A percentile compares a stretch with the other conserved stretches of the same genome.
Conservation (phyloP, 202 grass and related monocot genomes). For the Panicum virgatum region DNA sequence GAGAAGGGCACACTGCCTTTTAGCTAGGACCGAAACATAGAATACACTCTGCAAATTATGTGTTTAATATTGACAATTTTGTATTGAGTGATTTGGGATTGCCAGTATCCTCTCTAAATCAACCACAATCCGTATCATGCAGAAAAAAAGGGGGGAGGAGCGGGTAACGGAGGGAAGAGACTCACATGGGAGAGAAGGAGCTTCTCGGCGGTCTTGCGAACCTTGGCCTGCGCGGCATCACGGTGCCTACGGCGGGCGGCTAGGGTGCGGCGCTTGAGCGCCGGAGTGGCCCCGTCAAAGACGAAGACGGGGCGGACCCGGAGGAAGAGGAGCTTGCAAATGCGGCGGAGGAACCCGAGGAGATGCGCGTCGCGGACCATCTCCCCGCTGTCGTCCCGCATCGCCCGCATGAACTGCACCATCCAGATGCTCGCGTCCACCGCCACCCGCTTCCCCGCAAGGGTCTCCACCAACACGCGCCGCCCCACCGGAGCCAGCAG, state of each 20-base stretch:
- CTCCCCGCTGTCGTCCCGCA: slow-evolving; percentile 93
- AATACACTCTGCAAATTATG: background rate
- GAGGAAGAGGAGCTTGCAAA: slow-evolving; percentile 95
- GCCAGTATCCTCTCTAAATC: background rate
- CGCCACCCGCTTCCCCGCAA: slow-evolving; percentile 79
- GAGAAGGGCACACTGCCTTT: background rate
- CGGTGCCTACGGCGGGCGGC: slow-evolving; percentile 80
- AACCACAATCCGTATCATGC: background rate
- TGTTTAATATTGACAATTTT: background rate
- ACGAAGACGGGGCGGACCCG: slow-evolving; percentile 86
- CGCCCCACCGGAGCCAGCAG: slow-evolving; percentile 88
- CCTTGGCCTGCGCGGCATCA: slow-evolving; percentile 84
- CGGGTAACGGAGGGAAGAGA: slow-evolving; percentile 7
- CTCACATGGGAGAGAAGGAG: slow-evolving; percentile 83
- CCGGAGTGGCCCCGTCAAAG: slow-evolving; percentile 81
- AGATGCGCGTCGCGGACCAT: slow-evolving; percentile 86
- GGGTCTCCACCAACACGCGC: slow-evolving; percentile 95
- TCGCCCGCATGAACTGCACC: slow-evolving; percentile 98
- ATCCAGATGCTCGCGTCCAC: slow-evolving; percentile 99
- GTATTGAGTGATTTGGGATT: background rate
- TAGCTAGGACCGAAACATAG: background rate
- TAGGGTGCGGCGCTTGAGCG: slow-evolving; percentile 78
- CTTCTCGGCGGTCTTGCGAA: slow-evolving; percentile 96
- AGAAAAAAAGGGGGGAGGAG: background rate
- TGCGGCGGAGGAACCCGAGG: slow-evolving; percentile 89